Evolutionary conservation across 192 early-diverging fungal species (phyloP).

Genomic region (Coemansia sp.): DNA sequence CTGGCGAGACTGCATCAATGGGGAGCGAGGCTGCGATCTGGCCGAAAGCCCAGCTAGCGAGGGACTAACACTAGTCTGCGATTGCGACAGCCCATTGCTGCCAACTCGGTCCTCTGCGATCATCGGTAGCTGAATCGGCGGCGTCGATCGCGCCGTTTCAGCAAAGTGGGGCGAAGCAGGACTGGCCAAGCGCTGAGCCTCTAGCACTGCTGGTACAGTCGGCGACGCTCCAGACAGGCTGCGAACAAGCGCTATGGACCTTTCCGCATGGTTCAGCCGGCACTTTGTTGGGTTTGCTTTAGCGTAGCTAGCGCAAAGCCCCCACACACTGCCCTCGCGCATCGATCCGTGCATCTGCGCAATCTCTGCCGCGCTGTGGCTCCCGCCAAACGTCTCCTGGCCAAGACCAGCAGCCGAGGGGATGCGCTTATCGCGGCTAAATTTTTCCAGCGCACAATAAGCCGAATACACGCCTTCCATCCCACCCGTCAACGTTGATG

Average conservation of each 20-base stretch:
- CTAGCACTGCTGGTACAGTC: neutral
- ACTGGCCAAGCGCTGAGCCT: neutral
- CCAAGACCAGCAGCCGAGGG: neutral
- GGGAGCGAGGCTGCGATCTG: conserved; percentile 26
- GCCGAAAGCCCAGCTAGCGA: conserved; percentile 7
- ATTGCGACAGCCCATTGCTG: conserved; percentile 27
- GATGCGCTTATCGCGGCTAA: conserved; percentile 23
- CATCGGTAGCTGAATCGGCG: conserved; percentile 21
- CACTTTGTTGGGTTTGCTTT: conserved; percentile 21
- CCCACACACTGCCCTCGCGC: conserved; percentile 34
- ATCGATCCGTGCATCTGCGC: conserved; percentile 44
- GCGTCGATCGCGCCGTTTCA: conserved; percentile 8
- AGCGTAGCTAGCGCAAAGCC: conserved; percentile 24
- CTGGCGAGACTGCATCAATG: conserved; percentile 31
- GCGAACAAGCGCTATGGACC: conserved; percentile 34
- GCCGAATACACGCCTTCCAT: conserved; percentile 34
- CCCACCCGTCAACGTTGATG: conserved; percentile 11
- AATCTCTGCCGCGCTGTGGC: conserved; percentile 36
- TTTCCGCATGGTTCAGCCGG: conserved; percentile 26
- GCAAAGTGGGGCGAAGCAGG: conserved; percentile 9
- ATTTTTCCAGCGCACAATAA: conserved; percentile 46
- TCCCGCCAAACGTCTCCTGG: conserved; percentile 23
- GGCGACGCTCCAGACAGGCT: conserved; percentile 12
- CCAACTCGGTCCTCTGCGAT: conserved; percentile 34
- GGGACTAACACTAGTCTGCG: conserved; percentile 12